These are phyloP conservation scores for Cyclospora cayetanensis DNA, from an alignment of 169 alveolate genomes.

Conservation along the genomic window DNA sequence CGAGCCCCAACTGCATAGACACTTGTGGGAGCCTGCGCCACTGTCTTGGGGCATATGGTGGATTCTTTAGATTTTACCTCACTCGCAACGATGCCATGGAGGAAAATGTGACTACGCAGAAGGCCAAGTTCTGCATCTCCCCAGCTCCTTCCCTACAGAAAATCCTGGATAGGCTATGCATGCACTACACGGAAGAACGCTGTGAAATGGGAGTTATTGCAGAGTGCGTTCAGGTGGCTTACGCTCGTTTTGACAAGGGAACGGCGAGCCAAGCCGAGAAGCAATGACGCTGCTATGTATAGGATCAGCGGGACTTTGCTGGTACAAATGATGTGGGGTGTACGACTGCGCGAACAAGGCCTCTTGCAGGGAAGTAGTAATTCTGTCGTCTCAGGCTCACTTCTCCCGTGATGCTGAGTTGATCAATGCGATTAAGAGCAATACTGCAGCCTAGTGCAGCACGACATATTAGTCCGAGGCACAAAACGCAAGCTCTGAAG, in stretches of 20 bases:
- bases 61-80: background rate
- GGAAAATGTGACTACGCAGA: background rate
- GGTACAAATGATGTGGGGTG: no score
- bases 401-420: no score
- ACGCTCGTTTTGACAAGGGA: background rate
- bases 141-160: no score
- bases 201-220: background rate
- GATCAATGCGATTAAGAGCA: no score
- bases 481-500: background rate
- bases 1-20: background rate
- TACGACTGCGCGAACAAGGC: no score
- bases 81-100: background rate
- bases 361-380: no score
- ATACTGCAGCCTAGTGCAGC: no score
- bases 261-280: background rate
- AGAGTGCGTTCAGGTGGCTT: background rate
- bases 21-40: background rate
- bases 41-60: background rate
- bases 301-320: no score
- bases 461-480: no score
- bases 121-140: background rate
- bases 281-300: no score
- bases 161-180: no score
- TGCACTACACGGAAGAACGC: background rate
- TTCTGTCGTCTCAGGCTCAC: no score